Evolutionary conservation across 1,284 basidiomycete genomes (phyloP).

Genomic region (Pascua guehoae): DNA sequence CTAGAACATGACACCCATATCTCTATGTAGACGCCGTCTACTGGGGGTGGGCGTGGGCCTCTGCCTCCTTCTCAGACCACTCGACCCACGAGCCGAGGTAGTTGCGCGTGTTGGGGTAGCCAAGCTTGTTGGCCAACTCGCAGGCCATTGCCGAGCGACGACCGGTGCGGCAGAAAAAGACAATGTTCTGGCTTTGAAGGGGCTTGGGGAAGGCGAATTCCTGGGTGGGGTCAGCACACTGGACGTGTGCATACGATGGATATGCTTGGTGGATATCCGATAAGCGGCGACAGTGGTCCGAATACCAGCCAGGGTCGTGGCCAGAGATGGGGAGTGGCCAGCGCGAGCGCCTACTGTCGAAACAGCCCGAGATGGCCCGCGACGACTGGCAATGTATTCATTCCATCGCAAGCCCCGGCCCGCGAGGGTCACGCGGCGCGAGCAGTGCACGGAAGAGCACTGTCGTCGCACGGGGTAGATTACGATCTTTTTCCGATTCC

Average conservation of each 20-base stretch:
- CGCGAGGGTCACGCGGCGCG: too few species aligned
- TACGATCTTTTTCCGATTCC: too few species aligned
- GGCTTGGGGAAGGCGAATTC: conserved; percentile 85
- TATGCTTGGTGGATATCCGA: too few species aligned
- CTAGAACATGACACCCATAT: too few species aligned
- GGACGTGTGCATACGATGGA: neutral
- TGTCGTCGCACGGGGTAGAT: too few species aligned
- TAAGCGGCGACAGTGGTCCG: too few species aligned
- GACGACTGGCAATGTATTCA: too few species aligned
- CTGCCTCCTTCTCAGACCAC: conserved; percentile 58
- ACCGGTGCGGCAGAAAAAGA: conserved; percentile 94
- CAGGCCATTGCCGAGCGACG: conserved; percentile 76
- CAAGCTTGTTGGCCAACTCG: conserved; percentile 77
- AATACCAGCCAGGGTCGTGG: too few species aligned
- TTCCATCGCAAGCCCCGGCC: too few species aligned
- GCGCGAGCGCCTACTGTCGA: neutral
- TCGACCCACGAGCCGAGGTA: conserved; percentile 92
- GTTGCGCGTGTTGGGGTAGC: conserved; percentile 80
- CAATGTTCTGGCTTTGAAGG: conserved; percentile 65
- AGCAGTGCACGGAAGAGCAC: too few species aligned
- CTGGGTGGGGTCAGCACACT: conserved; percentile 12
- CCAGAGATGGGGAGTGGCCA: neutral
- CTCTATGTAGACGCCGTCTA: neutral
- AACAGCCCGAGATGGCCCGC: too few species aligned
- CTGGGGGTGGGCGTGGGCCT: neutral